phyloP scores from a whole-genome alignment of 2,329 filamentous ascomycete genomes.

The Colletotrichum sp. region DNA sequence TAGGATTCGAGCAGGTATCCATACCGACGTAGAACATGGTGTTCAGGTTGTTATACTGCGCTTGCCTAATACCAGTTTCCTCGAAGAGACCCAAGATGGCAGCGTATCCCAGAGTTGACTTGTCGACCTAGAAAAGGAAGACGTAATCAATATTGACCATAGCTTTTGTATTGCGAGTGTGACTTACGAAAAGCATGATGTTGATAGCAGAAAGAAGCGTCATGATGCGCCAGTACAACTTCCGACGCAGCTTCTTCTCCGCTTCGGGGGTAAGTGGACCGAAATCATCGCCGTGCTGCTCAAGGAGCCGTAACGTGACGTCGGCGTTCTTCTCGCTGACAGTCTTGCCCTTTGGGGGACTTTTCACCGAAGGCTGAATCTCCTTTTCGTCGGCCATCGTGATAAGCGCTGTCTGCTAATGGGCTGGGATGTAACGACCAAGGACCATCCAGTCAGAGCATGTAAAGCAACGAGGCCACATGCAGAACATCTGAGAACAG shows the following conservation, averaged over 20 bases:
- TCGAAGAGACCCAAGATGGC: constrained; percentile 46
- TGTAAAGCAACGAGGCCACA: background rate
- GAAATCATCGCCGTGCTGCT: constrained; percentile 36
- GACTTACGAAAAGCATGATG: constrained; percentile 39
- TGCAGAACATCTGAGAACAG: background rate
- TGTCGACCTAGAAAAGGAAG: constrained; percentile 35
- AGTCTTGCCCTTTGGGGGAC: background rate
- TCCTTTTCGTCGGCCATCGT: constrained; percentile 12
- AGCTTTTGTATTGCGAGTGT: background rate
- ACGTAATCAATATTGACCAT: background rate
- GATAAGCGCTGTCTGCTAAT: background rate
- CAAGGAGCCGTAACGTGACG: constrained; percentile 38
- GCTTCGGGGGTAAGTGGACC: constrained; percentile 34
- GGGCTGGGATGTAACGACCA: background rate
- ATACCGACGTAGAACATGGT: constrained; percentile 47
- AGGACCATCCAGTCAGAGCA: background rate
- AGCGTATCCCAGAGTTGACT: constrained; percentile 43
- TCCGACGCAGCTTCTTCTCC: constrained; percentile 34
- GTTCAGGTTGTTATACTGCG: constrained; percentile 44
- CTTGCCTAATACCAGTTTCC: constrained; percentile 39
- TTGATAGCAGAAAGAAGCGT: constrained; percentile 36
- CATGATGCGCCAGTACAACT: constrained; percentile 38
- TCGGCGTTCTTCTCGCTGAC: constrained; percentile 34
- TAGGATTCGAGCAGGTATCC: background rate
- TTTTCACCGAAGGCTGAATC: background rate